phyloP scores from a whole-genome alignment of 495 filamentous ascomycete genomes.

The Aspergillus haitiensis region DNA sequence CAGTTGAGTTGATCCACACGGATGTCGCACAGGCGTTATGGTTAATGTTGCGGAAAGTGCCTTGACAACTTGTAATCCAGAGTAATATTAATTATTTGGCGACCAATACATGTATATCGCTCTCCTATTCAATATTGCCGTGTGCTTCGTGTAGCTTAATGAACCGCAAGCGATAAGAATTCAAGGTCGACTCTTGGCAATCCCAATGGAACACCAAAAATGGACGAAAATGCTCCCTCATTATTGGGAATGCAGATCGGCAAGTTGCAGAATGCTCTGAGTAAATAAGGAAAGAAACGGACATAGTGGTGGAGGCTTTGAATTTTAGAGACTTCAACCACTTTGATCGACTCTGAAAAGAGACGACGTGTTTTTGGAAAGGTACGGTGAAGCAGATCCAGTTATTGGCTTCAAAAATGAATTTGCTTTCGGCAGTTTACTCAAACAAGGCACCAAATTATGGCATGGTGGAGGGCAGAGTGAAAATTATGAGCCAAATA shows the following conservation, averaged over 20 bases:
- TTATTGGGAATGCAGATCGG: constrained; percentile 25
- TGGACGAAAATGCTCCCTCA: constrained; percentile 34
- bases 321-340: constrained; percentile 39
- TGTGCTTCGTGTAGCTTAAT: too few species aligned
- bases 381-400: constrained; percentile 36
- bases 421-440: constrained; percentile 29
- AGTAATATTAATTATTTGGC: too few species aligned
- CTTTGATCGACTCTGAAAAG: constrained; percentile 40
- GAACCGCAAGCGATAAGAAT: constrained; percentile 31
- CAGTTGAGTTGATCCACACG: too few species aligned
- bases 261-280: constrained; percentile 36
- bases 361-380: constrained; percentile 30
- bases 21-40: too few species aligned
- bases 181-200: constrained; percentile 24
- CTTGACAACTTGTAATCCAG: too few species aligned
- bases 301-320: constrained; percentile 23
- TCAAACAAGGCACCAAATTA: constrained; percentile 35
- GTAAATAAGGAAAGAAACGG: constrained; percentile 27
- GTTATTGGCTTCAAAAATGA: constrained; percentile 40
- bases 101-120: too few species aligned
- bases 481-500: constrained; percentile 30
- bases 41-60: too few species aligned
- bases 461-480: constrained; percentile 25
- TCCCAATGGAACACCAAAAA: constrained; percentile 31
- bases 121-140: too few species aligned